Conservation (phyloP, 2,329 filamentous ascomycete species). For the Beauveria sp. region DNA sequence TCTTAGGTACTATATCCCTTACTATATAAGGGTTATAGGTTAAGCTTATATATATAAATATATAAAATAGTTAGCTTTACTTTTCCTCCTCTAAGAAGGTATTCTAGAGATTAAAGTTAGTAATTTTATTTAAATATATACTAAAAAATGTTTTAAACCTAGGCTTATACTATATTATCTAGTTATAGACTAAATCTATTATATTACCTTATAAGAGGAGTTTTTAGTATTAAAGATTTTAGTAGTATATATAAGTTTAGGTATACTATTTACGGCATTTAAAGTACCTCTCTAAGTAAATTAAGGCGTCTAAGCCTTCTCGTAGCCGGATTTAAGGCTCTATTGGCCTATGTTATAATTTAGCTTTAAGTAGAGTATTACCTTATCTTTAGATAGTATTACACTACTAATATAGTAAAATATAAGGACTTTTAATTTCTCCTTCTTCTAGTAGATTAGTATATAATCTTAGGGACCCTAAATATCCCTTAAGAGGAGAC, state of each 20-base stretch:
- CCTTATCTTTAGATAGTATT: constrained; percentile 14
- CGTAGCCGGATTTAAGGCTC: constrained; percentile 17
- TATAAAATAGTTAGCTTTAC: constrained; percentile 16
- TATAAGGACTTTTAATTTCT: constrained; percentile 20
- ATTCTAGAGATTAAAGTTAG: constrained; percentile 23
- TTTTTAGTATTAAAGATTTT: constrained; percentile 3
- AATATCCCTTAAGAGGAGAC: constrained; percentile 16
- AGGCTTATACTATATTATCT: constrained; percentile 24
- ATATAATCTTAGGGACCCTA: constrained; percentile 14
- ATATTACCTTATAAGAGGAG: constrained; percentile 17
- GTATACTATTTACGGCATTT: constrained; percentile 19
- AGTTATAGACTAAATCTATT: constrained; percentile 20
- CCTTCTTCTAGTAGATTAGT: constrained; percentile 20
- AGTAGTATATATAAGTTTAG: background rate
- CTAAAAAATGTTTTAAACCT: constrained; percentile 21
- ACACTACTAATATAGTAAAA: constrained; percentile 16
- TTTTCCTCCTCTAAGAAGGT: constrained; percentile 19
- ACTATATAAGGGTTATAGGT: constrained; percentile 21
- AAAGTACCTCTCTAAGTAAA: constrained; percentile 16
- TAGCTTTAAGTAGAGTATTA: constrained; percentile 21
- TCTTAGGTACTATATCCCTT: constrained; percentile 22
- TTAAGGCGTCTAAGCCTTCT: constrained; percentile 15
- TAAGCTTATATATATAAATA: constrained; percentile 21
- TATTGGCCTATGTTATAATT: constrained; percentile 20
- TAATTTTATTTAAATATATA: constrained; percentile 23